A percentile compares a stretch with the other conserved stretches of the same genome.
These are phyloP conservation scores for Barnettozyma sp. DNA, from an alignment of 805 yeast species.

Conservation along the genomic window DNA sequence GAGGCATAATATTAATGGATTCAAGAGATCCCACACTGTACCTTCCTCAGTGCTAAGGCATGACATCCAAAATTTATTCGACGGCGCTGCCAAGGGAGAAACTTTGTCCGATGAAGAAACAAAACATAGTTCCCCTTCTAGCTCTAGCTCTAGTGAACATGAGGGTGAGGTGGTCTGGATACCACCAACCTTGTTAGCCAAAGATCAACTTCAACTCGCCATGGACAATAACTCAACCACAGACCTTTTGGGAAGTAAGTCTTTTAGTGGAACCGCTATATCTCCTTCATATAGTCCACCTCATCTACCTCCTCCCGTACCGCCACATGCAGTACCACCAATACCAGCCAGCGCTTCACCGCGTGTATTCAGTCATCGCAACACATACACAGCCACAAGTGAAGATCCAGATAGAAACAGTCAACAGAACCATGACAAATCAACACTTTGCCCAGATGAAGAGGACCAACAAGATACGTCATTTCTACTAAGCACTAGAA, in stretches of 20 bases:
- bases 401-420: not conserved
- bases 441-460: conserved; percentile 7
- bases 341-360: not conserved
- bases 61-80: conserved; percentile 13
- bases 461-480: conserved; percentile 11
- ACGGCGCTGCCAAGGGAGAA: conserved; percentile 2
- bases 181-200: conserved; percentile 34
- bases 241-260: conserved; percentile 6
- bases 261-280: not conserved
- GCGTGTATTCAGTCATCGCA: conserved; percentile 1
- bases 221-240: conserved; percentile 15
- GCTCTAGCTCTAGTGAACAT: conserved; percentile 9
- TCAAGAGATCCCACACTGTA: conserved; percentile 30
- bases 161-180: conserved; percentile 28
- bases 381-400: not conserved
- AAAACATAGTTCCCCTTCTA: conserved; percentile 2
- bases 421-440: not conserved
- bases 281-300: conserved; percentile 11
- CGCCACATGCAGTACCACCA: not conserved
- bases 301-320: conserved; percentile 12
- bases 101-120: conserved; percentile 2
- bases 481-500: conserved; percentile 18
- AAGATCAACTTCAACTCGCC: conserved; percentile 32
- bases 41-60: conserved; percentile 17
- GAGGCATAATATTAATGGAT: not conserved